phyloP scores from a whole-genome alignment of 495 filamentous ascomycete genomes.

The Aspergillus ellipticus region DNA sequence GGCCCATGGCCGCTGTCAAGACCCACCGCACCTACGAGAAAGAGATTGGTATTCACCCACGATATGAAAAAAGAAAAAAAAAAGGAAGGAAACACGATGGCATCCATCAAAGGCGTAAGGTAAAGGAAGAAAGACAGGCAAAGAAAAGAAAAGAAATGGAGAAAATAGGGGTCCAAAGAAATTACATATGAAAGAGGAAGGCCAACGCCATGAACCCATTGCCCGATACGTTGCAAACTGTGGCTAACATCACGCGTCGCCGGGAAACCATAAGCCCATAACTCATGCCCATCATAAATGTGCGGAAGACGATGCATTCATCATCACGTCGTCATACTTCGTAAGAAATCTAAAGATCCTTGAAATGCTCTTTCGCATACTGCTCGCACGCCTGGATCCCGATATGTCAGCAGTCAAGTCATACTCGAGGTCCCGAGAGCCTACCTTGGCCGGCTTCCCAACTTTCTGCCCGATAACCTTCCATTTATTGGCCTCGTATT shows the following conservation, averaged over 20 bases:
- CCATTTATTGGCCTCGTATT: constrained; percentile 98
- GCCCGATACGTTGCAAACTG: constrained; percentile 17
- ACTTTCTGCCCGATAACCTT: constrained; percentile 95
- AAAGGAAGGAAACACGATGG: neutral
- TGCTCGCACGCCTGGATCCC: constrained; percentile 82
- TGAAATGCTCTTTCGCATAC: constrained; percentile 96
- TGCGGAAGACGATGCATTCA: constrained; percentile 28
- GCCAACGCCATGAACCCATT: constrained; percentile 27
- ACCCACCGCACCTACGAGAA: neutral
- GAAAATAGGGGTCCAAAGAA: constrained; percentile 16
- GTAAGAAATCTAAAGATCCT: constrained; percentile 40
- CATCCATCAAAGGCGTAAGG: constrained; percentile 9
- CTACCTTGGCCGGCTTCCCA: constrained; percentile 94
- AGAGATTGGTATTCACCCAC: constrained; percentile 1
- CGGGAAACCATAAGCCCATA: neutral
- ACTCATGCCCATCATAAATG: constrained; percentile 10
- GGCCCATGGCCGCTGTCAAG: neutral
- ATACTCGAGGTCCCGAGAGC: constrained; percentile 8
- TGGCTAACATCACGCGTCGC: constrained; percentile 6
- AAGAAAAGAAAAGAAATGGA: constrained; percentile 20
- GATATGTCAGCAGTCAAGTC: constrained; percentile 10
- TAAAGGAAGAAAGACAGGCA: constrained; percentile 23
- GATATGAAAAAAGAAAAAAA: neutral
- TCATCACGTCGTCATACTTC: constrained; percentile 41
- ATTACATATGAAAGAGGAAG: constrained; percentile 8